Percentiles rank a stretch among this genome's conserved stretches.
These are phyloP conservation scores for Aspergillus aculeatus DNA, from an alignment of 2,329 filamentous ascomycete genomes.

Conservation along the genomic window DNA sequence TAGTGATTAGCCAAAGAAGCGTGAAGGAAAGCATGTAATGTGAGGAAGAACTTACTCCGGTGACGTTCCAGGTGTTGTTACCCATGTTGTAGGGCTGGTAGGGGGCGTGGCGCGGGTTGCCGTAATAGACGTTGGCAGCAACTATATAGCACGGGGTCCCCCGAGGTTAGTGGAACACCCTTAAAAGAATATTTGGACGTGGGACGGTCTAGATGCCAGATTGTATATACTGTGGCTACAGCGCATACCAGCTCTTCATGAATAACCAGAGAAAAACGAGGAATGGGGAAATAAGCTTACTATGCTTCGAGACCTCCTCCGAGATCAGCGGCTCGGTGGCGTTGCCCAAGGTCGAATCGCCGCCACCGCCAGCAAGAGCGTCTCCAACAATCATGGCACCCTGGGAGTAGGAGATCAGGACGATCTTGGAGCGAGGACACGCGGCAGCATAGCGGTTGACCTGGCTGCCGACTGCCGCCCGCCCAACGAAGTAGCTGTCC, in stretches of 20 bases:
- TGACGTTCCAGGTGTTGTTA: neutral
- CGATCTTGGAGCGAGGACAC: neutral
- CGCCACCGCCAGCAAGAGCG: neutral
- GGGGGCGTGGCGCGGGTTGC: neutral
- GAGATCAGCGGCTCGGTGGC: neutral
- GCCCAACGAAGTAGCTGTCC: neutral
- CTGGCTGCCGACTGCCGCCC: neutral
- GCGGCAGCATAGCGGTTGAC: neutral
- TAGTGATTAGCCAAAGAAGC: too few relatives aligned
- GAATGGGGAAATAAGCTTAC: too few relatives aligned
- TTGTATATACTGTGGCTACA: too few relatives aligned
- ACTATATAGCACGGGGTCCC: neutral
- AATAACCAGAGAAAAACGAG: too few relatives aligned
- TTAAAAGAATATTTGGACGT: too few relatives aligned
- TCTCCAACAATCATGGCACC: neutral
- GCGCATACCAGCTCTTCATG: too few relatives aligned
- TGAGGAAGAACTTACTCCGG: neutral
- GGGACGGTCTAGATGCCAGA: too few relatives aligned
- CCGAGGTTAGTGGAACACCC: too few relatives aligned
- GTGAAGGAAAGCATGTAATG: too few relatives aligned
- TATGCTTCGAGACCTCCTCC: neutral
- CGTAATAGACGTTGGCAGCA: neutral
- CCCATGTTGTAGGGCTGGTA: neutral
- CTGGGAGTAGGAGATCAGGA: neutral
- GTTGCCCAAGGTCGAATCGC: neutral